Evolutionary conservation across 148 eudicot genomes (phyloP).

Genomic region (Talinum fruticosum): DNA sequence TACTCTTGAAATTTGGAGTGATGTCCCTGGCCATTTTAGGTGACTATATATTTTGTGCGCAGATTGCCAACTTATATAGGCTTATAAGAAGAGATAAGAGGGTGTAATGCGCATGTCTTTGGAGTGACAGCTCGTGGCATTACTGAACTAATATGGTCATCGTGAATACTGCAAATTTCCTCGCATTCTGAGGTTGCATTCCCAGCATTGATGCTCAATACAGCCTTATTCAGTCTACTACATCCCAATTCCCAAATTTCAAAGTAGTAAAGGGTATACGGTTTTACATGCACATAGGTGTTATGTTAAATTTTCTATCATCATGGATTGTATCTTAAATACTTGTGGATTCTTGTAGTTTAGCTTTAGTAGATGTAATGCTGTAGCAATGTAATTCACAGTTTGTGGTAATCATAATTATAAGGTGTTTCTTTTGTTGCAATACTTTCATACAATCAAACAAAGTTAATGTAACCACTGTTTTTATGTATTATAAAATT

Average conservation of each 20-base stretch:
- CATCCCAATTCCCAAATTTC: not conserved
- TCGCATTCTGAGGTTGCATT: not conserved
- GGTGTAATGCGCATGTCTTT: no score
- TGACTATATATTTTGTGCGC: not conserved
- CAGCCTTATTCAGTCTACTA: not conserved
- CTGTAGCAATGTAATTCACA: no score
- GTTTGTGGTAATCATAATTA: no score
- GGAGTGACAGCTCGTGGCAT: not conserved
- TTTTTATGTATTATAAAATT: no score
- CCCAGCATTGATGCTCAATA: not conserved
- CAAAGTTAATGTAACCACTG: no score
- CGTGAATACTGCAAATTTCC: not conserved
- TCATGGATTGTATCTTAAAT: not conserved
- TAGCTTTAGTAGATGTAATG: not conserved
- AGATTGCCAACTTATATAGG: not conserved
- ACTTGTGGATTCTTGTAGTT: not conserved
- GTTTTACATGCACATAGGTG: not conserved
- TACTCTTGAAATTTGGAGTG: not conserved
- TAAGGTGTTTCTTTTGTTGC: no score
- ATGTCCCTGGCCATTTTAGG: not conserved
- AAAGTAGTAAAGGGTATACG: not conserved
- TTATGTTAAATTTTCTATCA: not conserved
- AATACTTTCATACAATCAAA: no score
- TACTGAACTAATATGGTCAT: not conserved
- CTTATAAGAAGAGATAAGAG: not conserved